These are phyloP conservation scores for Globisporangium middletonii DNA, from an alignment of 352 stramenopile species.

Conservation along the genomic window DNA sequence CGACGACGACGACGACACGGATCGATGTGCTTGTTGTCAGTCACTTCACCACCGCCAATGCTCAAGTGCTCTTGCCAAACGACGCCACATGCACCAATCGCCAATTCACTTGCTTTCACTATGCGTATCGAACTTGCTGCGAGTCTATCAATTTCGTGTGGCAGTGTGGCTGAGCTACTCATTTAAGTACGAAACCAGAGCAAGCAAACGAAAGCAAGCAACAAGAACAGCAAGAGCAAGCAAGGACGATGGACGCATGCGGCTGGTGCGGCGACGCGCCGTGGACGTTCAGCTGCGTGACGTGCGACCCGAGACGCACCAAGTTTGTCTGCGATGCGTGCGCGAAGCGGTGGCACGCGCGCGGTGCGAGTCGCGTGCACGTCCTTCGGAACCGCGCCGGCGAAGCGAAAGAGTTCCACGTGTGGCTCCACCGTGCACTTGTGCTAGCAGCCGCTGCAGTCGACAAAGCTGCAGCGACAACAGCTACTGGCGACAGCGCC, in stretches of 20 bases:
- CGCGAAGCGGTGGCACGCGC: constrained; percentile 31
- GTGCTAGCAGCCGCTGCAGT: neutral
- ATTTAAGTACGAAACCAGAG: neutral
- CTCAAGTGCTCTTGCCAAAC: neutral
- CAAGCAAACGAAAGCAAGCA: neutral
- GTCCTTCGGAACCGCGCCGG: constrained; percentile 19
- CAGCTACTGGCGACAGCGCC: neutral
- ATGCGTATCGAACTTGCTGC: too few relatives aligned
- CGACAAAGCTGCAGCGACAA: neutral
- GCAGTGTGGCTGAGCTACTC: neutral
- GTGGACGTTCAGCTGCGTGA: constrained; percentile 26
- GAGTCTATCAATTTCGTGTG: too few relatives aligned
- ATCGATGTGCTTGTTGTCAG: neutral
- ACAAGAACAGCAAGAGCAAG: neutral
- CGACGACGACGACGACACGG: neutral
- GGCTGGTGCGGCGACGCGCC: constrained; percentile 29
- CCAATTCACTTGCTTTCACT: too few relatives aligned
- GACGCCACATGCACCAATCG: too few relatives aligned
- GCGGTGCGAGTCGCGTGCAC: constrained; percentile 28
- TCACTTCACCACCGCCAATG: neutral
- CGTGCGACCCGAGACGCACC: constrained; percentile 24
- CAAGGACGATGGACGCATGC: constrained; percentile 10
- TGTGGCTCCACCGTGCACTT: constrained; percentile 11
- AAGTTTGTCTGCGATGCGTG: constrained; percentile 27
- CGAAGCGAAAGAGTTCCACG: constrained; percentile 9